Conservation (phyloP, 2,329 filamentous ascomycete species). For the Trichoderma harzianum region DNA sequence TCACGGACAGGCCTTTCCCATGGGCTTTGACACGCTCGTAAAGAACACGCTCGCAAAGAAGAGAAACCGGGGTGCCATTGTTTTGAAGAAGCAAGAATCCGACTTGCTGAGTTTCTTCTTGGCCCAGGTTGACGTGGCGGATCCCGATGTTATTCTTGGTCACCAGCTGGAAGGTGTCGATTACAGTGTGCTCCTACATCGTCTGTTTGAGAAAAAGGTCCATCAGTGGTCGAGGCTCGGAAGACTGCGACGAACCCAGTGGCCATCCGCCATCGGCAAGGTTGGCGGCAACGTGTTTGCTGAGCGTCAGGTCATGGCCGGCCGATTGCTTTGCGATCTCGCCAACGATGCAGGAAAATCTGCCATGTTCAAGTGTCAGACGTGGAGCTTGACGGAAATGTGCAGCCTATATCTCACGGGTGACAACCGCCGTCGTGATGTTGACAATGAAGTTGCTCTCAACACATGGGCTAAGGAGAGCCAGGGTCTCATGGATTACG, state of each 20-base stretch:
- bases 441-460: conserved; percentile 84
- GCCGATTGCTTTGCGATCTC: conserved; percentile 86
- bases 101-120: conserved; percentile 86
- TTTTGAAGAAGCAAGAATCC: conserved; percentile 77
- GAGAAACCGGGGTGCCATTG: conserved; percentile 72
- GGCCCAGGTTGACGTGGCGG: conserved; percentile 79
- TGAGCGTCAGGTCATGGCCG: conserved; percentile 84
- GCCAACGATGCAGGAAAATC: conserved; percentile 97
- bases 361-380: conserved; percentile 94
- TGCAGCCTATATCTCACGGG: conserved; percentile 81
- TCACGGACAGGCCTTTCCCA: conserved; percentile 69
- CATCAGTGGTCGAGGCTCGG: conserved; percentile 94
- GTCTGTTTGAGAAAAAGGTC: conserved; percentile 84
- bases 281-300: conserved; percentile 87
- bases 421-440: conserved; percentile 69
- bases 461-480: conserved; percentile 77
- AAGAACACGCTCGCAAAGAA: conserved; percentile 53
- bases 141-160: conserved; percentile 90
- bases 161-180: conserved; percentile 97
- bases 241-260: conserved; percentile 74
- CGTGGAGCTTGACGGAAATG: conserved; percentile 98
- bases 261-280: conserved; percentile 84
- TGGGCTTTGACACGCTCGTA: conserved; percentile 78
- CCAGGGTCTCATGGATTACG: conserved; percentile 85
- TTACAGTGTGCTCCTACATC: conserved; percentile 83